phyloP scores from a whole-genome alignment of 345 rosid genomes.

The Brassica carinata region DNA sequence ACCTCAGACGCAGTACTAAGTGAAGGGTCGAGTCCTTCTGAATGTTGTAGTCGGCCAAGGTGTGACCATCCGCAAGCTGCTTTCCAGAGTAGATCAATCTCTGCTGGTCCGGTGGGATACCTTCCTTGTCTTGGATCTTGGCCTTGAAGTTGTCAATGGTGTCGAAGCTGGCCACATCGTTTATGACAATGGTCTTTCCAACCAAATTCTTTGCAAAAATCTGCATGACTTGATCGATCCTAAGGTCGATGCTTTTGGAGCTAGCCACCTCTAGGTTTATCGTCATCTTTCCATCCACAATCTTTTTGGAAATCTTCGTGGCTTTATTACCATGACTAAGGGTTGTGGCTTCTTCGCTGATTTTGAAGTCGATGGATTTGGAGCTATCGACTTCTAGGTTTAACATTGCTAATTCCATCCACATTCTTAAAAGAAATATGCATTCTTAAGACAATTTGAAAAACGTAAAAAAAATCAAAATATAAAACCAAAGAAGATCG shows the following conservation, averaged over 20 bases:
- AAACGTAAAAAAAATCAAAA: too few species aligned
- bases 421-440: not conserved
- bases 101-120: too few species aligned
- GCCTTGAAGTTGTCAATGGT: not conserved
- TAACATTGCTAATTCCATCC: not conserved
- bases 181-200: not conserved
- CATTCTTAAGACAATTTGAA: not conserved
- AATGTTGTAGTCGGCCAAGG: constrained; percentile 4
- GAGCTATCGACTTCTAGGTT: not conserved
- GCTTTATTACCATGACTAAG: not conserved
- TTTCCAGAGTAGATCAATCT: too few species aligned
- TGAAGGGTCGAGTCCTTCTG: not conserved
- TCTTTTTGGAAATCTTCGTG: not conserved
- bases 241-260: not conserved
- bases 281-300: not conserved
- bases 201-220: not conserved
- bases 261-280: constrained; percentile 3
- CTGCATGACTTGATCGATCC: not conserved
- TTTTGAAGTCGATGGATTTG: not conserved
- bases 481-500: too few species aligned
- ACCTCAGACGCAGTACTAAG: too few species aligned
- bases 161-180: not conserved
- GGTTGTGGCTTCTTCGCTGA: not conserved
- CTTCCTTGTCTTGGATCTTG: too few species aligned
- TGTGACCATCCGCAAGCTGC: not conserved